Base-by-base conservation (phyloP, 345 rosid species). In the Mangifera indica region DNA sequence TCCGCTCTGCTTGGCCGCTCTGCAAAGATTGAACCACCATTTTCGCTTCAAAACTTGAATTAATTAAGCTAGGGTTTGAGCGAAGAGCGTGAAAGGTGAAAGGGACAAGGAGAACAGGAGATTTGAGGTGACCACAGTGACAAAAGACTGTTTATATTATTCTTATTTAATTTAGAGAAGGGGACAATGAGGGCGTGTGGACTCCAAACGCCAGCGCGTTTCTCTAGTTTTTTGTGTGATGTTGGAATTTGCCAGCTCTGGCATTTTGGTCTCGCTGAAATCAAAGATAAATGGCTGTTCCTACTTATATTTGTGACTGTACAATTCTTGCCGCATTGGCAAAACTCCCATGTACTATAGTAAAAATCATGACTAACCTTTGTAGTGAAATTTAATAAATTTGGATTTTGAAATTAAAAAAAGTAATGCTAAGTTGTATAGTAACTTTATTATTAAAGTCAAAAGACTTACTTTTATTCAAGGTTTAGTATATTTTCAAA, bases 1-100 rank as follows among this genome's bases (percentile, higher is more conserved):
- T 58, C 62, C 85, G 73, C 69, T 21, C 73, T 0, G 10, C 60
- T 60, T 57, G 42, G 54, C 62, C 85, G 73, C 69, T 21, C 70
- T 0, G 10, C 53, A 18, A 18, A 49, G 53, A 49, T 56, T 57
- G 79, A 25, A 62, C 72, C 25, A 34, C 40, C 61, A 67, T 60
- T 68, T 53, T 26, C 53, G 61, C 65, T 1, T 25, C 60, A 26
- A 58, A 58, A 25, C 9, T 25, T 17, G 22, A 12, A 60, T 29
- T 8, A 7, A 59, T 49, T 40, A 1, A 66, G 15, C 60, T 67
- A 20, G 48, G 60, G 55, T 9, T 66, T 46, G 29, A 56, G 25
- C 15, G n/a, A 49, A 55, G 20, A 48, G 22, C n/a, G 56, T 13
- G 29, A 45, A 10, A 21, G 18, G 34, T 18, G 42, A 37, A 45